Base-by-base conservation (phyloP, 768 basidiomycete genomes). In the Lactifluus piperatus region DNA sequence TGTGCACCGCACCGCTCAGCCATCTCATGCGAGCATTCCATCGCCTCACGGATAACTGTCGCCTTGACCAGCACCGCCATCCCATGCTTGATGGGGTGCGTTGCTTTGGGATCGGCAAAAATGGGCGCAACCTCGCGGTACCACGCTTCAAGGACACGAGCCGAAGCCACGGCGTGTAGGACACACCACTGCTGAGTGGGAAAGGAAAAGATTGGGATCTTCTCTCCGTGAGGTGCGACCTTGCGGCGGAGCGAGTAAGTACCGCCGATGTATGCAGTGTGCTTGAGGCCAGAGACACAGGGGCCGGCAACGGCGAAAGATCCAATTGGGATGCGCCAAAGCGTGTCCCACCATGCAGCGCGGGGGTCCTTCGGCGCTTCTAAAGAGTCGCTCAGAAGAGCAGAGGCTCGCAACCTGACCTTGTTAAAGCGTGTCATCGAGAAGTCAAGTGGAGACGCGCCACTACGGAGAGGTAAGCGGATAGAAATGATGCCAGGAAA, bases 351-450 rank as follows among this genome's bases (percentile, higher is more conserved):
- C 79, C 80, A 82, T 0, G 79, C 75, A 51, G 77, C 74, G 18
- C 76, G 69, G 0, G 78, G 75, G 16, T 72, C 72, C 14, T 69
- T 60, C 30, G 80, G 78, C 5, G 65, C 64, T 20, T 62, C 63
- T 5, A 75, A 65, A 62, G 74, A 61, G 61, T 80, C 74, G 20
- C 71, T 65, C 7, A 78, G 69, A 48, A 83, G 71, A 5, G 82
- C 80, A 9, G 75, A 74, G 30, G 67, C 67, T 4, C 81, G 81
- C 10, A 83, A 72, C 24, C 73, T 72, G 27, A 83, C 81, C 41
- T 81, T 70, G 58, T 81, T 67, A 67, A 83, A 84, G 41, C 70
- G 71, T 18, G 82, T 83, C 62, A 83, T 75, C 34, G 81, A 77
- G 64, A 79, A 81, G 64, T 83, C 81, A 16, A 84, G 73, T 32